These are phyloP conservation scores for Plectranthus barbatus DNA, from an alignment of 257 asterid genomes.

Conservation along the genomic window DNA sequence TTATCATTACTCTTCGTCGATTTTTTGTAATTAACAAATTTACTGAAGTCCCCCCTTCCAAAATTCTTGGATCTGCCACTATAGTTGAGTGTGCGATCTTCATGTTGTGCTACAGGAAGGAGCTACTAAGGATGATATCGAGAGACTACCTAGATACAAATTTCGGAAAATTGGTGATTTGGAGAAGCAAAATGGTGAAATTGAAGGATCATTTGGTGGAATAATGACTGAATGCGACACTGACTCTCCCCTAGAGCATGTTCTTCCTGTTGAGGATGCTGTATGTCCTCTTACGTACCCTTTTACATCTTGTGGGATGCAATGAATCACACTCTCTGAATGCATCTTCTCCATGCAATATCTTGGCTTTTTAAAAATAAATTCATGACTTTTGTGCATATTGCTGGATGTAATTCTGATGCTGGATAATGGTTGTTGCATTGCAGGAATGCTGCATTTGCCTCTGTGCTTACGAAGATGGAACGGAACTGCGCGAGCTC, in stretches of 20 bases:
- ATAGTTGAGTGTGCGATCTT: not conserved
- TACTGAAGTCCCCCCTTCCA: too few species aligned
- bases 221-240: slow-evolving; percentile 74
- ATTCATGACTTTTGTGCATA: too few species aligned
- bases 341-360: not conserved
- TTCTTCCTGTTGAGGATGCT: slow-evolving; percentile 75
- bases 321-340: not conserved
- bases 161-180: slow-evolving; percentile 60
- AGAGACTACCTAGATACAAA: slow-evolving; percentile 63
- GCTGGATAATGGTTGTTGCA: not conserved
- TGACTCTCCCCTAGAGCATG: slow-evolving; percentile 62
- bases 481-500: slow-evolving; percentile 77
- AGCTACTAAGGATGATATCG: slow-evolving; percentile 83
- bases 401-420: not conserved
- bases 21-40: too few species aligned
- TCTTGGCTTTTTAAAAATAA: too few species aligned
- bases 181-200: slow-evolving; percentile 74
- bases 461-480: slow-evolving; percentile 76
- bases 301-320: too few species aligned
- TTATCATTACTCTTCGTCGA: too few species aligned
- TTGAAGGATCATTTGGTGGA: slow-evolving; percentile 80
- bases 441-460: slow-evolving; percentile 92
- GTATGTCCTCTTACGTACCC: slow-evolving; percentile 37
- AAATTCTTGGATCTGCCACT: too few species aligned
- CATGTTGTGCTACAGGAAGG: slow-evolving; percentile 59